Evolutionary conservation across 805 yeast genomes (phyloP), one percentile per base, ranked within the genome.

Genomic region (Metschnikowia gelsemii): DNA sequence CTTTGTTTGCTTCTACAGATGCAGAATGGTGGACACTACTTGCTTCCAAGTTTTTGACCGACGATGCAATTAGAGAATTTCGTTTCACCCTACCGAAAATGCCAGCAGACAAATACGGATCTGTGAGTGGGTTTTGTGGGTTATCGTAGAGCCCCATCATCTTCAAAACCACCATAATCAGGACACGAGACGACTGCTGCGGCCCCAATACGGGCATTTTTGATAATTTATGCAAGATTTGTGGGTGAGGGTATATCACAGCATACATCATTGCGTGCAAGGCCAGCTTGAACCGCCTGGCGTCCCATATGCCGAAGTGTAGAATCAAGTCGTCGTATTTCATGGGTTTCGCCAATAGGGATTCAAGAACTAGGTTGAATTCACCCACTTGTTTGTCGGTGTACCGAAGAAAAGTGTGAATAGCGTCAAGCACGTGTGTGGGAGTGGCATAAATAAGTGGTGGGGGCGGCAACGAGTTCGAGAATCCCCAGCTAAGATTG

Each of bases 301-400:
- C 70, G 18, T 60, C 64, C 70, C 68, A 61, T 12, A 67, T 56
- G 19, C 47, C 49, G 38, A 68, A 57, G 28, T 45, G 57, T 5
- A 58, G 31, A 11, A 55, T 53, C 20, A 66, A 25, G 34, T 62
- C 68, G n/a, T 59, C 63, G 23, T 44, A 47, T 14, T 23, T 21
- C 19, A 17, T 30, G 11, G 32, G 36, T 7, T 18, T 14, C 2
- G 18, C 8, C 16, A 35, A 12, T 1, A 39, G 33, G 8, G 6
- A 23, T n/a, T 27, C 24, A 8, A 49, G 31, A 5, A 35, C n/a
- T 3, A 11, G 11, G 40, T 38, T 38, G 30, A 47, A 27, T 3
- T 32, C 38, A 11, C 18, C 22, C 32, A 49, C 24, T 21, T 44
- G 41, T 2, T 35, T 18, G 25, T 50, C 42, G 18, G 29, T 35